These are phyloP conservation scores for Tylopilus orsonianus DNA, from an alignment of 1,284 basidiomycete genomes.

Conservation along the genomic window DNA sequence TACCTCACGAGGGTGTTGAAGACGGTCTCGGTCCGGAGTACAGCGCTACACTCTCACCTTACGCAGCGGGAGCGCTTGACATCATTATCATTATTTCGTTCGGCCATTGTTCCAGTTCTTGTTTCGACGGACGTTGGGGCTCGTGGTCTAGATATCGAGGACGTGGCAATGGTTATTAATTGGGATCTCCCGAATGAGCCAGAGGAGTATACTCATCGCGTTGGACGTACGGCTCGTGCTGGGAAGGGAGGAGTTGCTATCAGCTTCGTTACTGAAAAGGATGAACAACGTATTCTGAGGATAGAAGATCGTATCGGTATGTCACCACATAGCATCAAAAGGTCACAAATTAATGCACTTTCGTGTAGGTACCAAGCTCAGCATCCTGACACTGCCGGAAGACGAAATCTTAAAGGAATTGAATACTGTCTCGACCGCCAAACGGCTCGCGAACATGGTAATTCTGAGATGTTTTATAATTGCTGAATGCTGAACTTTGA, in stretches of 20 bases:
- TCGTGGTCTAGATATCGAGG: slow-evolving; percentile 92
- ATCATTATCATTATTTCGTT: slow-evolving; percentile 86
- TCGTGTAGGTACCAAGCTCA: slow-evolving; percentile 65
- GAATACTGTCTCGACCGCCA: slow-evolving; percentile 88
- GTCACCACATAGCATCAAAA: slow-evolving; percentile 28
- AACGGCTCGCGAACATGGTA: slow-evolving; percentile 93
- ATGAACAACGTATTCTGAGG: slow-evolving; percentile 80
- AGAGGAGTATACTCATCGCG: slow-evolving; percentile 80
- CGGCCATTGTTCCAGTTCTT: slow-evolving; percentile 86
- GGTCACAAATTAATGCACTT: not conserved
- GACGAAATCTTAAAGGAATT: slow-evolving; percentile 82
- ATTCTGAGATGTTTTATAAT: slow-evolving; percentile 18
- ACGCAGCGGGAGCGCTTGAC: slow-evolving; percentile 86
- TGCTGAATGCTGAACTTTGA: slow-evolving; percentile 13
- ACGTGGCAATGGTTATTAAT: slow-evolving; percentile 93
- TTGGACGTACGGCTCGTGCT: slow-evolving; percentile 91
- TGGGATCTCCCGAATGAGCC: slow-evolving; percentile 89
- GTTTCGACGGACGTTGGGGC: slow-evolving; percentile 95
- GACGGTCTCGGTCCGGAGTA: slow-evolving; percentile 78
- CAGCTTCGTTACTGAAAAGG: slow-evolving; percentile 93
- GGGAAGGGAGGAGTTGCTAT: slow-evolving; percentile 88
- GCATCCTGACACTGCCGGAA: slow-evolving; percentile 78
- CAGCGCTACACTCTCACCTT: slow-evolving; percentile 90
- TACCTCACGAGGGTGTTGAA: slow-evolving; percentile 84
- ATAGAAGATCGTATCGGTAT: slow-evolving; percentile 88